Evolutionary conservation across 805 yeast species (phyloP).

Genomic region (Wickerhamomyces xylosicus): DNA sequence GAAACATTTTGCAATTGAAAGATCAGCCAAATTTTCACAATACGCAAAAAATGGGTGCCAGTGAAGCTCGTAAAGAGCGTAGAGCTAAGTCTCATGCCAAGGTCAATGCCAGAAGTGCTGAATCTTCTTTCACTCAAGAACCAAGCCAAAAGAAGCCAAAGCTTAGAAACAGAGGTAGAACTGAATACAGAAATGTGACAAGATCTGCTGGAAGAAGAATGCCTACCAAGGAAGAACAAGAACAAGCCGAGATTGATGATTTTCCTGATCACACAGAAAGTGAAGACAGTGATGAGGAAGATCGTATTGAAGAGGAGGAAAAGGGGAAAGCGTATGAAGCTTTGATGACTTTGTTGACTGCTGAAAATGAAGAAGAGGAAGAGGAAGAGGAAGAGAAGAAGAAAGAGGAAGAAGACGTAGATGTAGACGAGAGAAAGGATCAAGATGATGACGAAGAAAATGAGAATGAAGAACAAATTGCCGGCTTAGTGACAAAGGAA

Average conservation of each 20-base stretch:
- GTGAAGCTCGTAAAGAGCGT: constrained; percentile 3
- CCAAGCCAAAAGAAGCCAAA: constrained; percentile 7
- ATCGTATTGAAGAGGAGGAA: constrained; percentile 13
- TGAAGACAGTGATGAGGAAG: constrained; percentile 12
- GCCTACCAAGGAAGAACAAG: constrained; percentile 12
- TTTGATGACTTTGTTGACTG: constrained; percentile 46
- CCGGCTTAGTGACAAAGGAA: constrained; percentile 14
- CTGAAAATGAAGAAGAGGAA: constrained; percentile 29
- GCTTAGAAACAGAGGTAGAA: constrained; percentile 38
- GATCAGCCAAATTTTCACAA: no score
- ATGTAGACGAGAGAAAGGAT: constrained; percentile 17
- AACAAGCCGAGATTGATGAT: constrained; percentile 6
- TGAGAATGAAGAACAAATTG: constrained; percentile 18
- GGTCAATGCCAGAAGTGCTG: background rate
- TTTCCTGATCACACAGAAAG: background rate
- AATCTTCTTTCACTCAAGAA: background rate
- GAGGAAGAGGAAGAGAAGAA: constrained; percentile 4
- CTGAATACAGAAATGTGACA: constrained; percentile 47
- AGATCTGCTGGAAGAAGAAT: constrained; percentile 38
- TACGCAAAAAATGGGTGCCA: constrained; percentile 3
- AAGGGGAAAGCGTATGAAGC: constrained; percentile 54
- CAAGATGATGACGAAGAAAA: constrained; percentile 24
- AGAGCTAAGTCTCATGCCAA: background rate
- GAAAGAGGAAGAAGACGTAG: constrained; percentile 7
- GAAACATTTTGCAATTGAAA: no score